These are phyloP conservation scores for Gastrolobium villosum DNA, from an alignment of 306 rosid species.

Conservation along the genomic window DNA sequence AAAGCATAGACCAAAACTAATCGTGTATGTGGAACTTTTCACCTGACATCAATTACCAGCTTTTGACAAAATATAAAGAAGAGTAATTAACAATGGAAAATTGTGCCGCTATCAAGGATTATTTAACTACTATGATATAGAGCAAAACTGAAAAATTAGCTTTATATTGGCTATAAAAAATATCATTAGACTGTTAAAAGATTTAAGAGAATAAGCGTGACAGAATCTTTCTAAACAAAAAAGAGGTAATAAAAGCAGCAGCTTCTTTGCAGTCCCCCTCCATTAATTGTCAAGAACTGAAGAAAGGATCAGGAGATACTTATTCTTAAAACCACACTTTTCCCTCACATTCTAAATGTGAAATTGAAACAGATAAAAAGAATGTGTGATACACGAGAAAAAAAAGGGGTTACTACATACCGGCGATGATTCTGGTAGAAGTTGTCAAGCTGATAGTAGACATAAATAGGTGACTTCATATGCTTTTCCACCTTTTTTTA, in stretches of 20 bases:
- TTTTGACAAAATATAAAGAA: slow-evolving; percentile 5
- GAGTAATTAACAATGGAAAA: neutral
- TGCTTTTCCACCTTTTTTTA: slow-evolving; percentile 67
- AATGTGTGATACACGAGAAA: slow-evolving; percentile 11
- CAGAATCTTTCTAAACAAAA: slow-evolving; percentile 26
- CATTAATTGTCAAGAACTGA: slow-evolving; percentile 15
- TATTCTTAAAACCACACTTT: neutral
- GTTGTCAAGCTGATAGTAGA: slow-evolving; percentile 93
- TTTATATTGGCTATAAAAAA: neutral
- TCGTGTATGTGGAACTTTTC: neutral
- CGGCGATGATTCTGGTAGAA: slow-evolving; percentile 97
- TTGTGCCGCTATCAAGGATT: neutral
- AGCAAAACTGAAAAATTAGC: neutral
- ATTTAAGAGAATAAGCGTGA: slow-evolving; percentile 17
- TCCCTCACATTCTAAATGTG: slow-evolving; percentile 4
- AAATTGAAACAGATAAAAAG: neutral
- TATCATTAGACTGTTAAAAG: slow-evolving; percentile 5
- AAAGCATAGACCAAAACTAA: slow-evolving; percentile 33
- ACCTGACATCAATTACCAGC: neutral
- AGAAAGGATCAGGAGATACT: slow-evolving; percentile 23
- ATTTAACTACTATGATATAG: slow-evolving; percentile 18
- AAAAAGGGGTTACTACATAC: slow-evolving; percentile 51
- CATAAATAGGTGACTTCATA: slow-evolving; percentile 83
- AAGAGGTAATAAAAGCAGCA: neutral
- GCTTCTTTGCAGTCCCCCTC: neutral